phyloP scores from a whole-genome alignment of 1,284 basidiomycete genomes.

The Salmacisia buchloeana region DNA sequence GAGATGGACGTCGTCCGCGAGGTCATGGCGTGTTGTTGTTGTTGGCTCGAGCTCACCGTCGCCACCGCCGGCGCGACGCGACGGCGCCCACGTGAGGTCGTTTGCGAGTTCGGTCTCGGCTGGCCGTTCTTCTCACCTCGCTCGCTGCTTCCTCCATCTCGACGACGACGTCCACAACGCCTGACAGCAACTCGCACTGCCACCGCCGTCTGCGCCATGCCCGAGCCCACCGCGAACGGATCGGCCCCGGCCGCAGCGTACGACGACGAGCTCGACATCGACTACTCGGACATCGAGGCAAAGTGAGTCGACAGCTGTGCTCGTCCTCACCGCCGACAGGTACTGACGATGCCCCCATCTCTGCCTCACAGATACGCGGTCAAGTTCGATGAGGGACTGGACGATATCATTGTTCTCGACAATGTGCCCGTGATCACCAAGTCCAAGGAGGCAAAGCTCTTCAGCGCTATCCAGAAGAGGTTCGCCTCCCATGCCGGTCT shows the following conservation, averaged over 20 bases:
- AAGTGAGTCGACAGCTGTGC: slow-evolving; percentile 59
- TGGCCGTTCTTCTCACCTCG: too few species aligned
- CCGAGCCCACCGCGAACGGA: background rate
- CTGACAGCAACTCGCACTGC: too few species aligned
- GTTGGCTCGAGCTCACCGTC: too few species aligned
- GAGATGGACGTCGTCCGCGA: too few species aligned
- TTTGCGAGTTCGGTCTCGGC: too few species aligned
- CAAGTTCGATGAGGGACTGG: slow-evolving; percentile 51
- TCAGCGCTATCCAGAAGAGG: slow-evolving; percentile 51
- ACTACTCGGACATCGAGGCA: slow-evolving; percentile 89
- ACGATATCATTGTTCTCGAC: slow-evolving; percentile 53
- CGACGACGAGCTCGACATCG: slow-evolving; percentile 66
- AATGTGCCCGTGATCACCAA: slow-evolving; percentile 51
- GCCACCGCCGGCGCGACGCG: too few species aligned
- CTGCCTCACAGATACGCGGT: slow-evolving; percentile 35
- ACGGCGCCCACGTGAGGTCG: too few species aligned
- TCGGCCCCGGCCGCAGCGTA: slow-evolving; percentile 7
- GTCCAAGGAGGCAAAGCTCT: slow-evolving; percentile 50
- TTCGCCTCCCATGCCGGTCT: slow-evolving; percentile 50
- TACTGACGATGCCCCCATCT: background rate
- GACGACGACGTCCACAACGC: too few species aligned
- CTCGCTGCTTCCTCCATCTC: too few species aligned
- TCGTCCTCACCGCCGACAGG: background rate
- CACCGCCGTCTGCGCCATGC: too few species aligned
- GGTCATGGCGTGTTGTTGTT: too few species aligned